Conservation (phyloP, 2,329 filamentous ascomycete genomes). For the Trichoderma oligosporum region DNA sequence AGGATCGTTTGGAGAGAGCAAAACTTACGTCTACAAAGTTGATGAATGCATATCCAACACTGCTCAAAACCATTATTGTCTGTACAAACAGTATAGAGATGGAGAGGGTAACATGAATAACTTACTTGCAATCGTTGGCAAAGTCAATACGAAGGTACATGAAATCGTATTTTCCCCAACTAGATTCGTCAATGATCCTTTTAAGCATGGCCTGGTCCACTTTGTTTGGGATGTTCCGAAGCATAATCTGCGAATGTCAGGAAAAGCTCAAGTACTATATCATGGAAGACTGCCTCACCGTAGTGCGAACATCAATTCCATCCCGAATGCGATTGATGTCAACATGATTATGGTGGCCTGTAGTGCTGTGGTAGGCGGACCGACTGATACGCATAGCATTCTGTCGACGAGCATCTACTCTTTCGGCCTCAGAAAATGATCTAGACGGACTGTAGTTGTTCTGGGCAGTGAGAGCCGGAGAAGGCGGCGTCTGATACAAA, state of each 20-base stretch:
- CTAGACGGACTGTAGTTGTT: constrained; percentile 42
- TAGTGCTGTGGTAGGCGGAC: constrained; percentile 45
- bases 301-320: constrained; percentile 71
- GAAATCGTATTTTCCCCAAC: constrained; percentile 84
- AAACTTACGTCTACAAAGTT: constrained; percentile 79
- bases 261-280: neutral
- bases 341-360: constrained; percentile 58
- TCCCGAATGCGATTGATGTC: constrained; percentile 58
- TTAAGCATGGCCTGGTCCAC: constrained; percentile 76
- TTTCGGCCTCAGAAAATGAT: constrained; percentile 32
- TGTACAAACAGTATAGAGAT: neutral
- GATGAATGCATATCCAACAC: constrained; percentile 95
- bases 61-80: constrained; percentile 35
- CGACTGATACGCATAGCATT: constrained; percentile 46
- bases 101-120: constrained; percentile 21
- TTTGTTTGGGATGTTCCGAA: constrained; percentile 92
- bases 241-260: constrained; percentile 65
- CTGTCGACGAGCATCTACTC: constrained; percentile 45
- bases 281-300: constrained; percentile 47
- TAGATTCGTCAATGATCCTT: constrained; percentile 71
- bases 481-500: constrained; percentile 33
- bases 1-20: neutral
- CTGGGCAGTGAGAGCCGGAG: constrained; percentile 34
- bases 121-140: constrained; percentile 77
- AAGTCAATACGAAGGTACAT: constrained; percentile 92